phyloP scores from a whole-genome alignment of 2,329 filamentous ascomycete species.

The Lachnellula cervina region DNA sequence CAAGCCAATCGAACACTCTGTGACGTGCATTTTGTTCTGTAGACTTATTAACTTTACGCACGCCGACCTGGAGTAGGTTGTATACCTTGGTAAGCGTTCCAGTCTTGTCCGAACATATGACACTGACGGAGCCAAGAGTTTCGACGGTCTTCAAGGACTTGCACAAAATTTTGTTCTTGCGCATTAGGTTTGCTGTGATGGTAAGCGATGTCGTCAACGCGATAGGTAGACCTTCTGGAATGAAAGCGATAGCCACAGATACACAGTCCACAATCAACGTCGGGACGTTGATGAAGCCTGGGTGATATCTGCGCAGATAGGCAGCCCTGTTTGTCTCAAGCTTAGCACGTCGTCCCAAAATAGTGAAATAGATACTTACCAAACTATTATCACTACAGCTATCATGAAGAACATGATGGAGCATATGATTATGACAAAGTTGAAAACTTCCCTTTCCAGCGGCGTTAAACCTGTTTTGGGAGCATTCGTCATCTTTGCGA shows the following conservation, averaged over 20 bases:
- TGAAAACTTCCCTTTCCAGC: constrained; percentile 66
- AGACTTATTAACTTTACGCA: constrained; percentile 27
- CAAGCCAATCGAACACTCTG: constrained; percentile 58
- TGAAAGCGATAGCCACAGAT: constrained; percentile 68
- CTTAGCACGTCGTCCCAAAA: constrained; percentile 10
- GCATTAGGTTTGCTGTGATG: constrained; percentile 73
- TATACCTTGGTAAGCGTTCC: constrained; percentile 55
- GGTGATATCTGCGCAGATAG: constrained; percentile 63
- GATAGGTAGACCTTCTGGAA: constrained; percentile 69
- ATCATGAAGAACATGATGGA: constrained; percentile 63
- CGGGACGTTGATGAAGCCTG: constrained; percentile 67
- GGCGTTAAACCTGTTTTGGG: constrained; percentile 64
- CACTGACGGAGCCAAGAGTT: constrained; percentile 66
- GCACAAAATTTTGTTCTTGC: constrained; percentile 71
- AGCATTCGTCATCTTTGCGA: constrained; percentile 66
- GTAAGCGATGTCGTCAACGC: constrained; percentile 67
- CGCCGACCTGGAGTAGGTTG: not conserved
- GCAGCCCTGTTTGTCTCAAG: constrained; percentile 38
- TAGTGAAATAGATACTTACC: constrained; percentile 43
- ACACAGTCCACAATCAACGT: constrained; percentile 70
- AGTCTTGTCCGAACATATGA: constrained; percentile 75
- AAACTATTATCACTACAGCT: constrained; percentile 58
- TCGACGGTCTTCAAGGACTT: constrained; percentile 77
- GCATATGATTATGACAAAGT: constrained; percentile 68
- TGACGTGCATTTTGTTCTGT: constrained; percentile 70